Conservation (phyloP, 2,329 filamentous ascomycete genomes). For the Paecilomyces fulvus region DNA sequence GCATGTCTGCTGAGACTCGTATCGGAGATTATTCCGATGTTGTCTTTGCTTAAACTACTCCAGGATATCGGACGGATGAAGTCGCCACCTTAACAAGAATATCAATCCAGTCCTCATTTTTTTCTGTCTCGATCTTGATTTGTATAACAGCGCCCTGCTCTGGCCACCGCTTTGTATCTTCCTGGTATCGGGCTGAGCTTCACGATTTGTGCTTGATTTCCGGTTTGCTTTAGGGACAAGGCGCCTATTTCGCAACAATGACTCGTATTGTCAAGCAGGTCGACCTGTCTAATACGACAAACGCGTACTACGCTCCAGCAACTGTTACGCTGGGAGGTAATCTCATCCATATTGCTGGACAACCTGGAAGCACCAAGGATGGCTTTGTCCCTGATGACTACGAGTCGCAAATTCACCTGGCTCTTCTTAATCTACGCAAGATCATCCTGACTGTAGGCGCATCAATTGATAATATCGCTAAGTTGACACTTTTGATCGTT, state of each 20-base stretch:
- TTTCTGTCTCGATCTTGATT: too few relatives aligned
- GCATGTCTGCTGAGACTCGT: too few relatives aligned
- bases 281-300: background rate
- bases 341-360: slow-evolving; percentile 16
- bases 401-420: slow-evolving; percentile 35
- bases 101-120: too few relatives aligned
- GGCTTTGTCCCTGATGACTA: slow-evolving; percentile 29
- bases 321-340: background rate
- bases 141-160: too few relatives aligned
- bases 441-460: slow-evolving; percentile 30
- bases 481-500: slow-evolving; percentile 39
- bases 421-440: slow-evolving; percentile 31
- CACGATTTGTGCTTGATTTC: too few relatives aligned
- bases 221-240: too few relatives aligned
- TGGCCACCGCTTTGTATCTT: too few relatives aligned
- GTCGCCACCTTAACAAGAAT: too few relatives aligned
- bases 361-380: slow-evolving; percentile 24
- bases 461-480: slow-evolving; percentile 29
- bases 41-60: too few relatives aligned
- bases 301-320: background rate
- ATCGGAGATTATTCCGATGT: too few relatives aligned
- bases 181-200: too few relatives aligned
- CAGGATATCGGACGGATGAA: too few relatives aligned
- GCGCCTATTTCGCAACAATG: background rate
- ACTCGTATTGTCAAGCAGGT: background rate